Evolutionary conservation across 179 eudicot genomes (phyloP).

Genomic region (Kewa caespitosa): DNA sequence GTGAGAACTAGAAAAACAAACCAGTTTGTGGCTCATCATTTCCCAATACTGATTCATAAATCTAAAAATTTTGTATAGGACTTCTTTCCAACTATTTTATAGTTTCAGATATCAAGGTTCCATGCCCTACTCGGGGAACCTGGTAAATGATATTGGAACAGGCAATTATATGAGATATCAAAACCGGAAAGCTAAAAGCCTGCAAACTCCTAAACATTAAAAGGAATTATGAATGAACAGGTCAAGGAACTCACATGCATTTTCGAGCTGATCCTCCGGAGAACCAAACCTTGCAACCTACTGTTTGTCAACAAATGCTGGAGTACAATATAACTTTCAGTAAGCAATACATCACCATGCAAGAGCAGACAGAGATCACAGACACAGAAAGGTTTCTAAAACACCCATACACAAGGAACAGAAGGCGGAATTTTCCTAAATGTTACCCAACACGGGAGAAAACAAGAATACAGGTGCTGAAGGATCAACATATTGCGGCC

Average conservation of each 20-base stretch:
- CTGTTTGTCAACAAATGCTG: conserved; percentile 64
- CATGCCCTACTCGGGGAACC: too few species aligned
- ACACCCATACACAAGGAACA: neutral
- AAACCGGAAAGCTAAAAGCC: too few species aligned
- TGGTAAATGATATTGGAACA: too few species aligned
- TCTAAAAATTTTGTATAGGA: too few species aligned
- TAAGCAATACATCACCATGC: neutral
- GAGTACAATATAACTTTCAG: conserved; percentile 22
- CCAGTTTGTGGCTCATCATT: too few species aligned
- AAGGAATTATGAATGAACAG: neutral
- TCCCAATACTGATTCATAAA: too few species aligned
- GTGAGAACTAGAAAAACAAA: too few species aligned
- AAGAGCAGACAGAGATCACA: neutral
- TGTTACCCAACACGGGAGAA: neutral
- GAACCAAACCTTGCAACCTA: conserved; percentile 53
- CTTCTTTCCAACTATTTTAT: too few species aligned
- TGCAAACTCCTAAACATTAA: too few species aligned
- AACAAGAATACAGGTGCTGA: neutral
- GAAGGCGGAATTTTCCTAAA: neutral
- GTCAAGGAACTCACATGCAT: conserved; percentile 54
- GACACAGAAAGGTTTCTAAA: too few species aligned
- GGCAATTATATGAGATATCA: too few species aligned
- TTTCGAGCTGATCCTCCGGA: conserved; percentile 59
- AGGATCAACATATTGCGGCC: neutral
- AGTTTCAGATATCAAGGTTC: too few species aligned